These are phyloP conservation scores for Colletotrichum echinochloae DNA, from an alignment of 2,329 filamentous ascomycete genomes.

Conservation along the genomic window DNA sequence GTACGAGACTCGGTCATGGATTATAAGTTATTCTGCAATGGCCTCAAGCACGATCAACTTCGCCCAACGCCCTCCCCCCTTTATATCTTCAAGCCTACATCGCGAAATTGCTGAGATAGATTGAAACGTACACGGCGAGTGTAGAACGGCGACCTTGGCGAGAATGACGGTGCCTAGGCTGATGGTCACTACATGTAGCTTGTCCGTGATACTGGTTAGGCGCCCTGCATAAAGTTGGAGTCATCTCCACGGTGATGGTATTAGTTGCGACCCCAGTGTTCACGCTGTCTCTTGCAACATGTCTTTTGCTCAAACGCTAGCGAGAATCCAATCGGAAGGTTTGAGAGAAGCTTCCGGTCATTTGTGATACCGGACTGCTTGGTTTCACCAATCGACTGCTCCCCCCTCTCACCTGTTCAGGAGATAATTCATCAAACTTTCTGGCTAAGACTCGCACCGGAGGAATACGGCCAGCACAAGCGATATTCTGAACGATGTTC, in stretches of 20 bases:
- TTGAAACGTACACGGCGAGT: neutral
- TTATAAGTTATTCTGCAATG: neutral
- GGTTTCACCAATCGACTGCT: neutral
- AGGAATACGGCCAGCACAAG: no score
- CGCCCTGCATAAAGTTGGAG: neutral
- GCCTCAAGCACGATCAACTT: neutral
- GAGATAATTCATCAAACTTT: conserved; percentile 1
- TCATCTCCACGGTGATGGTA: neutral
- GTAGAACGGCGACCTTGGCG: no score
- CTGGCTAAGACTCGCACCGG: neutral
- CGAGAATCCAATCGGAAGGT: conserved; percentile 17
- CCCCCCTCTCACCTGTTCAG: neutral
- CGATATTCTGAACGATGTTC: neutral
- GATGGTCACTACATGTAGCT: no score
- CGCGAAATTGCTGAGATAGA: neutral
- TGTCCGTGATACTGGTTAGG: neutral
- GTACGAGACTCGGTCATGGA: neutral
- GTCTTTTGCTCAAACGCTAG: neutral
- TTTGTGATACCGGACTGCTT: neutral
- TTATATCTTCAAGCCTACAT: neutral
- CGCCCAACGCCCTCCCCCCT: neutral
- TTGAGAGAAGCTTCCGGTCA: neutral
- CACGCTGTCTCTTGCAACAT: neutral
- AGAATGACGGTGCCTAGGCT: neutral
- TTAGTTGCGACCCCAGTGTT: neutral